Evolutionary conservation across 2,329 filamentous ascomycete genomes (phyloP).

Genomic region (Leptographium galeiforme): DNA sequence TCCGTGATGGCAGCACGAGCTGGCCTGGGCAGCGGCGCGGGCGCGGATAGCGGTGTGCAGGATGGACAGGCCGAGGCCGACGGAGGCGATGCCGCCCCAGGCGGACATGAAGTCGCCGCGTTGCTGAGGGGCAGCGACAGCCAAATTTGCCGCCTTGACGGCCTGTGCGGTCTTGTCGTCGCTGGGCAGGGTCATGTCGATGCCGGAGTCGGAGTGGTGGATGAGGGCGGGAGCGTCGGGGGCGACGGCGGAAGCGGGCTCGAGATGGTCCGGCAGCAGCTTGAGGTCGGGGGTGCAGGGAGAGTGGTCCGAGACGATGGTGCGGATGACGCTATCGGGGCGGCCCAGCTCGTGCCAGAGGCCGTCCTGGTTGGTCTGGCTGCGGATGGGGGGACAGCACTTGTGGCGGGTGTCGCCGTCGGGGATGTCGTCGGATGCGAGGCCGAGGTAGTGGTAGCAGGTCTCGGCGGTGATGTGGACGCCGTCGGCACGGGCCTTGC

Average conservation of each 20-base stretch:
- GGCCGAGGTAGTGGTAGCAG: constrained; percentile 85
- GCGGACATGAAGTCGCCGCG: constrained; percentile 83
- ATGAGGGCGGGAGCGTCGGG: constrained; percentile 18
- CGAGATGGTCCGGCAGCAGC: constrained; percentile 59
- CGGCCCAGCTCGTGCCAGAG: constrained; percentile 73
- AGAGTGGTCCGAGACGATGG: constrained; percentile 89
- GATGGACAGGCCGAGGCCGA: constrained; percentile 84
- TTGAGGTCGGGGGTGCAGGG: constrained; percentile 94
- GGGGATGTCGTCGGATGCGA: constrained; percentile 68
- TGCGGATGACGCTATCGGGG: constrained; percentile 67
- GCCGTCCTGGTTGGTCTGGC: constrained; percentile 65
- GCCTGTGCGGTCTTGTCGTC: constrained; percentile 13
- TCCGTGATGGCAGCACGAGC: too few relatives aligned
- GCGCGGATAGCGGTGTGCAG: constrained; percentile 65
- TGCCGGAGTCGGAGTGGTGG: constrained; percentile 37
- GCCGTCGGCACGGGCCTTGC: constrained; percentile 55
- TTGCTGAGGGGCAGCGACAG: constrained; percentile 3
- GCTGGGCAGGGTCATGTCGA: constrained; percentile 30
- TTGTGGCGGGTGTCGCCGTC: constrained; percentile 87
- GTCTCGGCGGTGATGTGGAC: constrained; percentile 87
- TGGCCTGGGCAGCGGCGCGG: background rate
- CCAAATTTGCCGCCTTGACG: too few relatives aligned
- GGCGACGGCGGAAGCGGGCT: constrained; percentile 15
- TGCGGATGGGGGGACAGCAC: constrained; percentile 86
- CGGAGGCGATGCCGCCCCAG: constrained; percentile 92